Evolutionary conservation across 441 rosid species (phyloP).

Genomic region (Heliophila coronopifolia): DNA sequence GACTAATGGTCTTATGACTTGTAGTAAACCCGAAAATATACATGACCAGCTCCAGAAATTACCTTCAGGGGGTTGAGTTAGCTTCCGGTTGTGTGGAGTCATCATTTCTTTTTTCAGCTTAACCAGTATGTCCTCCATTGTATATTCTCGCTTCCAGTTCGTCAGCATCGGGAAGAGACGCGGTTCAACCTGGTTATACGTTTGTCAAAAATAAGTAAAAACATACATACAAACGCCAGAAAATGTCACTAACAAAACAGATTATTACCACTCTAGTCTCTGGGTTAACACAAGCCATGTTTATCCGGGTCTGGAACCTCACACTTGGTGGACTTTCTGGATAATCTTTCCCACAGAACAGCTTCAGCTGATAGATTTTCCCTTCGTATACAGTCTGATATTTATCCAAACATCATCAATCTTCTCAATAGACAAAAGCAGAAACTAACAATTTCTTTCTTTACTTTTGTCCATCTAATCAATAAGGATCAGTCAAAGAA

Average conservation of each 20-base stretch:
- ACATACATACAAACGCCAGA: too few relatives aligned
- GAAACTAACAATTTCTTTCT: not conserved
- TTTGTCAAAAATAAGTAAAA: too few relatives aligned
- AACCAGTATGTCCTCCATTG: slow-evolving; percentile 87
- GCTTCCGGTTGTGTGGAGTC: slow-evolving; percentile 73
- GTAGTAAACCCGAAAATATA: not conserved
- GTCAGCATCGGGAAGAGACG: slow-evolving; percentile 81
- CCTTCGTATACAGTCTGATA: slow-evolving; percentile 85
- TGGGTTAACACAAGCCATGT: slow-evolving; percentile 89
- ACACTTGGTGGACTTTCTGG: slow-evolving; percentile 92
- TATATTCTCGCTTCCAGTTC: slow-evolving; percentile 87
- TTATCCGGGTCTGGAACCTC: slow-evolving; percentile 83
- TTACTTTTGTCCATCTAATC: not conserved
- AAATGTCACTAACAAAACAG: not conserved
- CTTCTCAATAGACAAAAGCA: not conserved
- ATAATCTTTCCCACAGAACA: slow-evolving; percentile 88
- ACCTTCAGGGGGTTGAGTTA: slow-evolving; percentile 95
- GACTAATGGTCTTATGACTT: not conserved
- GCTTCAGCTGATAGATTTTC: slow-evolving; percentile 89
- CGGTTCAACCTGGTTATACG: slow-evolving; percentile 62
- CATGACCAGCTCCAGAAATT: not conserved
- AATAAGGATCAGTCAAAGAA: not conserved
- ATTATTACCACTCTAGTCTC: slow-evolving; percentile 82
- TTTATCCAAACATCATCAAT: slow-evolving; percentile 18
- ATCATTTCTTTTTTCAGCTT: slow-evolving; percentile 98